Evolutionary conservation across 2,329 filamentous ascomycete genomes (phyloP).

Genomic region (Grosmannia clavigera): DNA sequence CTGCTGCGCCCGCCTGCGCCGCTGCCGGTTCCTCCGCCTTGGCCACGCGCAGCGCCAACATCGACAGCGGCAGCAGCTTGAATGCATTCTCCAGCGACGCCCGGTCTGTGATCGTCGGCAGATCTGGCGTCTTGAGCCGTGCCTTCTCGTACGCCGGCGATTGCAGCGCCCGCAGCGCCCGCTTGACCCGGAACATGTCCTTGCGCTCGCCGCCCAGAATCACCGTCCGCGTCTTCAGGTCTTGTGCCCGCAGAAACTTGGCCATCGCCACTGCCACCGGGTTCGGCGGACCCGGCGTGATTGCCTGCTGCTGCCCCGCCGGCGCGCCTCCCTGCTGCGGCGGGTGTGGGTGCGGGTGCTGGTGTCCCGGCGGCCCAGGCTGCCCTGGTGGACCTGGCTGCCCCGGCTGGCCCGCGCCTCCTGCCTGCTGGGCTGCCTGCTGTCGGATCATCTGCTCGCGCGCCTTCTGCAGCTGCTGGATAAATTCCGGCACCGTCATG

Average conservation of each 20-base stretch:
- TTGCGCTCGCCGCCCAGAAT: slow-evolving; percentile 94
- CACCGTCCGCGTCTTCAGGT: slow-evolving; percentile 79
- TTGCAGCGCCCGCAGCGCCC: slow-evolving; percentile 79
- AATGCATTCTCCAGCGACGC: slow-evolving; percentile 80
- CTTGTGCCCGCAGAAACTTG: slow-evolving; percentile 71
- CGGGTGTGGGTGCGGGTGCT: slow-evolving; percentile 21
- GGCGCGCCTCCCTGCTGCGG: slow-evolving; percentile 19
- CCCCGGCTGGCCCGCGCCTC: slow-evolving; percentile 14
- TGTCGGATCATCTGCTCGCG: slow-evolving; percentile 34
- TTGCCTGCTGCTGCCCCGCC: slow-evolving; percentile 48
- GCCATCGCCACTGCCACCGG: slow-evolving; percentile 82
- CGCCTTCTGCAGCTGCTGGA: slow-evolving; percentile 52
- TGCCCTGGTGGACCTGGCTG: slow-evolving; percentile 30
- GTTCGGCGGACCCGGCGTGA: slow-evolving; percentile 69
- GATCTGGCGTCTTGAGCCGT: slow-evolving; percentile 73
- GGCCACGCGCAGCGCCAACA: slow-evolving; percentile 79
- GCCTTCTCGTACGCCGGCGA: slow-evolving; percentile 86
- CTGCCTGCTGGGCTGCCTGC: background rate
- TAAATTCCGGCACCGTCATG: slow-evolving; percentile 74
- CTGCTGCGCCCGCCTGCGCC: background rate
- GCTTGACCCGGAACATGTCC: slow-evolving; percentile 98
- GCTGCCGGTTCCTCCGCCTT: slow-evolving; percentile 53
- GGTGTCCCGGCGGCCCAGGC: slow-evolving; percentile 25
- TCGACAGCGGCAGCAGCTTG: slow-evolving; percentile 86
- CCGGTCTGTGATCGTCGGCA: slow-evolving; percentile 80